Conservation (phyloP, 163 green algal species). For the Scenedesmus sp. region DNA sequence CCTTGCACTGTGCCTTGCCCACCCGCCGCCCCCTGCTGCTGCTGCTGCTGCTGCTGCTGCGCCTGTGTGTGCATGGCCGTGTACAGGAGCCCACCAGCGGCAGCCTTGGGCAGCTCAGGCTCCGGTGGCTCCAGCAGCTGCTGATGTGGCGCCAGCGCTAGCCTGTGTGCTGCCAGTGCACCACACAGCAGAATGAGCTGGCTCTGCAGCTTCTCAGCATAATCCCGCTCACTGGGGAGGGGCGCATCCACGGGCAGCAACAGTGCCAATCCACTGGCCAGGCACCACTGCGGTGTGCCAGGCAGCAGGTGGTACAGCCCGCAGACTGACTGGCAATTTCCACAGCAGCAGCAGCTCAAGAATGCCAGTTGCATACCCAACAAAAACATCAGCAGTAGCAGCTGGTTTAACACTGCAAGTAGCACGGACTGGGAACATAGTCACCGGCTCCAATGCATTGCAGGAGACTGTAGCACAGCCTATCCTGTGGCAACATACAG, state of each 20-base stretch:
- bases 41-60: not conserved
- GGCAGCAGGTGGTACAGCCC: not conserved
- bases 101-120: not conserved
- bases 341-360: not conserved
- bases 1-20: not conserved
- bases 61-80: not conserved
- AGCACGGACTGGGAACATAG: too few species aligned
- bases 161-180: constrained; percentile 1
- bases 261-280: not conserved
- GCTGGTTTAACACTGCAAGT: too few species aligned
- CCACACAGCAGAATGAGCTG: constrained; percentile 45
- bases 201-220: constrained; percentile 50
- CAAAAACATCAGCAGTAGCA: too few species aligned
- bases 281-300: not conserved
- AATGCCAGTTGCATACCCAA: too few species aligned
- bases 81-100: not conserved
- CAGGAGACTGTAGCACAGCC: too few species aligned
- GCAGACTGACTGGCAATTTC: not conserved
- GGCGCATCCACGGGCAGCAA: not conserved
- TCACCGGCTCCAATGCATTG: too few species aligned
- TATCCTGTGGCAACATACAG: too few species aligned
- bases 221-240: not conserved
- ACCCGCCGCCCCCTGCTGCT: too few species aligned
- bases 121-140: not conserved
- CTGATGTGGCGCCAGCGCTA: constrained; percentile 5